Conservation (phyloP, 1,139 yeast genomes). For the Blastobotrys raffinosifermentans region DNA sequence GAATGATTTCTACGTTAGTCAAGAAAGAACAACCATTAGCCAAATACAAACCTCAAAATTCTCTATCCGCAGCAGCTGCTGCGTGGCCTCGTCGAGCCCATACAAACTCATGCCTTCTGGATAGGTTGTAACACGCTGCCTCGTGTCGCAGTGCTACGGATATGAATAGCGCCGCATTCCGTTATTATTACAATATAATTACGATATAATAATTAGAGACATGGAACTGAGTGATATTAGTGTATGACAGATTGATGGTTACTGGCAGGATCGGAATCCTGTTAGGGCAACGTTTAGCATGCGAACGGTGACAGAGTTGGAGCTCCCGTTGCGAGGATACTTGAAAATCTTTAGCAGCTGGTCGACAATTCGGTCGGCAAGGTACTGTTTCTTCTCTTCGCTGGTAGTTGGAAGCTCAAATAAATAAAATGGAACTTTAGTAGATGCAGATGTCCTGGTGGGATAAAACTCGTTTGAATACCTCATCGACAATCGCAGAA, state of each 20-base stretch:
- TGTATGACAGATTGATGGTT: too few species aligned
- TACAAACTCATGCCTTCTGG: slow-evolving; percentile 30
- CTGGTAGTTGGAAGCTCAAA: background rate
- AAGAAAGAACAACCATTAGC: background rate
- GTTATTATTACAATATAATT: too few species aligned
- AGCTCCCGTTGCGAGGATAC: slow-evolving; percentile 1
- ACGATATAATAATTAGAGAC: too few species aligned
- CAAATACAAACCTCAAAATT: slow-evolving; percentile 49
- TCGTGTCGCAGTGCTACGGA: too few species aligned
- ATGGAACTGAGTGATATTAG: too few species aligned
- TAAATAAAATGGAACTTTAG: background rate
- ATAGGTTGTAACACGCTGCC: too few species aligned
- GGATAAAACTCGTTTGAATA: slow-evolving; percentile 6
- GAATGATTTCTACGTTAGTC: slow-evolving; percentile 41
- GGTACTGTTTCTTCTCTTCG: background rate
- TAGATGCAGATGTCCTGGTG: slow-evolving; percentile 5
- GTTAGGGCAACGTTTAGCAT: slow-evolving; percentile 12
- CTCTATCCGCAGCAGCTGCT: slow-evolving; percentile 59
- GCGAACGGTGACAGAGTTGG: slow-evolving; percentile 6
- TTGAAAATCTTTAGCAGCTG: slow-evolving; percentile 6
- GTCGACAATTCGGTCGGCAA: slow-evolving; percentile 5
- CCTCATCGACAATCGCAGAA: slow-evolving; percentile 18
- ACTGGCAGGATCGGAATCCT: too few species aligned
- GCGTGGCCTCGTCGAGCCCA: slow-evolving; percentile 66
- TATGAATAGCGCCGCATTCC: too few species aligned